A percentile compares a stretch with the other conserved stretches of the same genome.
These are phyloP conservation scores for Stephania yunnanensis DNA, from an alignment of 164 flowering plant species.

Conservation along the genomic window DNA sequence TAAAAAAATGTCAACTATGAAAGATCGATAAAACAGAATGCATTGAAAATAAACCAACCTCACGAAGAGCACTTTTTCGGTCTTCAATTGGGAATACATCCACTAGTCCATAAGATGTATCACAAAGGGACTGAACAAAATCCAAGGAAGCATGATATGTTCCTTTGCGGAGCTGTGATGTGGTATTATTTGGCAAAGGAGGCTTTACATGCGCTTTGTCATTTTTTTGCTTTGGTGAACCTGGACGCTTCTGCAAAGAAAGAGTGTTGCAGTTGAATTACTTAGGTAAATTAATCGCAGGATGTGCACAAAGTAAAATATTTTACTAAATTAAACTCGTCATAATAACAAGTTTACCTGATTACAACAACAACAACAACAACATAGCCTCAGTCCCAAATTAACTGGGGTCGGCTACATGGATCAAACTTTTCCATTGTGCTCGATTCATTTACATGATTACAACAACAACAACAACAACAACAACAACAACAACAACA, in stretches of 20 bases:
- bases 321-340: not conserved
- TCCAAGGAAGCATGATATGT: slow-evolving; percentile 91
- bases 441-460: no score
- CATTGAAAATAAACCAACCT: slow-evolving; percentile 43
- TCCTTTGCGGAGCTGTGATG: slow-evolving; percentile 80
- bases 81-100: slow-evolving; percentile 96
- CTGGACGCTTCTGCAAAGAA: slow-evolving; percentile 60
- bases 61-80: slow-evolving; percentile 87
- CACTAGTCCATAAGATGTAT: slow-evolving; percentile 88
- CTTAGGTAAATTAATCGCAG: no score
- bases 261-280: not conserved
- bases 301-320: no score
- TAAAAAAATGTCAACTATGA: not conserved
- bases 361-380: no score
- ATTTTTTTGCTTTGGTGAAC: slow-evolving; percentile 60
- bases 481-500: no score
- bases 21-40: slow-evolving; percentile 2
- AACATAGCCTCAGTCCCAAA: no score
- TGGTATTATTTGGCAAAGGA: slow-evolving; percentile 66
- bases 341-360: not conserved
- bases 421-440: no score
- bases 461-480: no score
- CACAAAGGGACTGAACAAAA: slow-evolving; percentile 87
- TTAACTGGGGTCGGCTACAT: no score
- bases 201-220: slow-evolving; percentile 63